These are phyloP conservation scores for Cephalotrichum gorgonifer DNA, from an alignment of 2,329 filamentous ascomycete genomes.

Conservation along the genomic window DNA sequence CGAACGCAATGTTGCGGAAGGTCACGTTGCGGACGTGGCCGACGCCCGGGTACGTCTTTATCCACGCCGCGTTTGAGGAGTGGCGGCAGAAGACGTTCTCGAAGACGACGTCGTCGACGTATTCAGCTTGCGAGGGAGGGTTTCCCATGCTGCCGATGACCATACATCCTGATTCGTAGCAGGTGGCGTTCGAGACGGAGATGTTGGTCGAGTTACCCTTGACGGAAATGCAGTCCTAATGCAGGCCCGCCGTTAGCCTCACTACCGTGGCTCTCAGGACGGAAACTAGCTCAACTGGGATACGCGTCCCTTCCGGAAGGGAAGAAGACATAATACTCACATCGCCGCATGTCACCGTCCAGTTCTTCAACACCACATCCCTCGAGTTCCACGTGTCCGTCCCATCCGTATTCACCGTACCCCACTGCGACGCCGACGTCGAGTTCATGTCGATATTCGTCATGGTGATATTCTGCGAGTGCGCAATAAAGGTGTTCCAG, in stretches of 20 bases:
- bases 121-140: conserved; percentile 21
- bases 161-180: conserved; percentile 39
- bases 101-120: conserved; percentile 4
- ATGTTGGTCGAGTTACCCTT: conserved; percentile 49
- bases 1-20: conserved; percentile 19
- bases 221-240: conserved; percentile 39
- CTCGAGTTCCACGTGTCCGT: conserved; percentile 42
- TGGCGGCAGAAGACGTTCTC: conserved; percentile 3
- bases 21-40: conserved; percentile 25
- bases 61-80: conserved; percentile 5
- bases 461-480: conserved; percentile 33
- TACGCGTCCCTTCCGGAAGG: background rate
- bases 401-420: conserved; percentile 29
- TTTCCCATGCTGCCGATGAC: conserved; percentile 49
- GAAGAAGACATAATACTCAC: conserved; percentile 25
- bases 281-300: background rate
- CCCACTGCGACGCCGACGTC: conserved; percentile 21
- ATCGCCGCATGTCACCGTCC: conserved; percentile 40
- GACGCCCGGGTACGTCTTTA: conserved; percentile 21
- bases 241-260: no score
- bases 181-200: conserved; percentile 33
- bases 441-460: conserved; percentile 44
- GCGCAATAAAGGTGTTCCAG: conserved; percentile 46
- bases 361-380: conserved; percentile 38
- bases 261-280: no score